Evolutionary conservation across 331 rosid species (phyloP).

Genomic region (Phaseolus coccineus): DNA sequence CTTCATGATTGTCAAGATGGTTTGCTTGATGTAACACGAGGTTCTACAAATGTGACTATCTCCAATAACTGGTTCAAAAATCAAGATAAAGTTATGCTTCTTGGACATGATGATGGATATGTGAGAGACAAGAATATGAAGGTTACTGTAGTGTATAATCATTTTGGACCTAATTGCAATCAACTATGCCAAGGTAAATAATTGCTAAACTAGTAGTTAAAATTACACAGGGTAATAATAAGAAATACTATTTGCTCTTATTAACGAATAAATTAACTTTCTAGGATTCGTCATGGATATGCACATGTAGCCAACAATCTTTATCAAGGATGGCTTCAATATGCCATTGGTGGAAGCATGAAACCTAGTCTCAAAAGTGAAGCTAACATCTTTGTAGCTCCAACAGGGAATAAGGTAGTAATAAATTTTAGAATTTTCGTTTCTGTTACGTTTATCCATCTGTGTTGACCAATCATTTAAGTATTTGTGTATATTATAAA

Average conservation of each 20-base stretch:
- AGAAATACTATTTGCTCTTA: neutral
- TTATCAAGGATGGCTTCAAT: slow-evolving; percentile 50
- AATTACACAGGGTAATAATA: neutral
- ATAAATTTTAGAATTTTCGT: no score
- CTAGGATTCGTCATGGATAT: slow-evolving; percentile 51
- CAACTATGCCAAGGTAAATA: slow-evolving; percentile 42
- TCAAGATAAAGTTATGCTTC: slow-evolving; percentile 36
- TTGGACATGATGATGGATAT: slow-evolving; percentile 52
- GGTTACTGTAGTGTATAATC: slow-evolving; percentile 49
- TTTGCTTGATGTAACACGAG: slow-evolving; percentile 47
- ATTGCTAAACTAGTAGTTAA: neutral
- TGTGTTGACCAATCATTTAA: no score
- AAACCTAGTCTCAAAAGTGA: no score
- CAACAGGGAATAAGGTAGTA: no score
- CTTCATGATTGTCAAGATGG: slow-evolving; percentile 50
- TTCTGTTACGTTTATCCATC: no score
- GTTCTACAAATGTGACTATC: slow-evolving; percentile 50
- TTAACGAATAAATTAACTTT: neutral
- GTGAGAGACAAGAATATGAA: slow-evolving; percentile 47
- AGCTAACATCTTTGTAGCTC: no score
- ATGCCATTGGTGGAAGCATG: slow-evolving; percentile 54
- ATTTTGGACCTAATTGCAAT: slow-evolving; percentile 51
- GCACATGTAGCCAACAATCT: slow-evolving; percentile 57
- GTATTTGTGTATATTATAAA: no score
- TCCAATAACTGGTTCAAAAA: slow-evolving; percentile 51